A percentile compares a stretch with the other conserved stretches of the same genome.
These are phyloP conservation scores for Lunasporangiospora selenospora DNA, from an alignment of 192 early-diverging fungal species.

Conservation along the genomic window DNA sequence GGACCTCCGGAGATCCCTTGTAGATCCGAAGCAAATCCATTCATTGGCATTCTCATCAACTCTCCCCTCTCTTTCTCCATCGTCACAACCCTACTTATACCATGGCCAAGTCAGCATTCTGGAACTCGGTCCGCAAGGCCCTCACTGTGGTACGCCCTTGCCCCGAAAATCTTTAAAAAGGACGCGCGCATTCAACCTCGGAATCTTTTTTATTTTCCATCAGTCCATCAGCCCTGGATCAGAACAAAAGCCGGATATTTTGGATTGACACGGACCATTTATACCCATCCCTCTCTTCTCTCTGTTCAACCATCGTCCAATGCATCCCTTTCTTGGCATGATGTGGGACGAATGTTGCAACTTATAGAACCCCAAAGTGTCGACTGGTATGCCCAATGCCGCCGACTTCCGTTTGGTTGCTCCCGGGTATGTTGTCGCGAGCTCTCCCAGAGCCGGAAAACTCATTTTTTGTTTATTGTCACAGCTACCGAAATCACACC, in stretches of 20 bases:
- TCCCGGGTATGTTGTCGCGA: constrained; percentile 52
- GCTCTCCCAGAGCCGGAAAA: background rate
- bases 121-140: constrained; percentile 51
- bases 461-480: background rate
- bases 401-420: constrained; percentile 75
- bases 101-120: constrained; percentile 47
- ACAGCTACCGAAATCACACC: too few relatives aligned
- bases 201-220: background rate
- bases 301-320: background rate
- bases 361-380: constrained; percentile 64
- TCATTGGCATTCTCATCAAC: too few relatives aligned
- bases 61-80: too few relatives aligned
- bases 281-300: background rate
- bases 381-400: constrained; percentile 69
- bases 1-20: too few relatives aligned
- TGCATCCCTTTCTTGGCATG: background rate
- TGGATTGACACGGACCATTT: background rate
- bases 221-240: background rate
- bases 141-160: constrained; percentile 35
- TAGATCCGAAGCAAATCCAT: too few relatives aligned
- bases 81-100: constrained; percentile 1
- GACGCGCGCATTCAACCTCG: background rate
- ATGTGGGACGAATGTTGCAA: background rate
- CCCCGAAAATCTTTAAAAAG: background rate
- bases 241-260: background rate